Conservation (phyloP, 352 stramenopile species). For the Lagenidium sp. region DNA sequence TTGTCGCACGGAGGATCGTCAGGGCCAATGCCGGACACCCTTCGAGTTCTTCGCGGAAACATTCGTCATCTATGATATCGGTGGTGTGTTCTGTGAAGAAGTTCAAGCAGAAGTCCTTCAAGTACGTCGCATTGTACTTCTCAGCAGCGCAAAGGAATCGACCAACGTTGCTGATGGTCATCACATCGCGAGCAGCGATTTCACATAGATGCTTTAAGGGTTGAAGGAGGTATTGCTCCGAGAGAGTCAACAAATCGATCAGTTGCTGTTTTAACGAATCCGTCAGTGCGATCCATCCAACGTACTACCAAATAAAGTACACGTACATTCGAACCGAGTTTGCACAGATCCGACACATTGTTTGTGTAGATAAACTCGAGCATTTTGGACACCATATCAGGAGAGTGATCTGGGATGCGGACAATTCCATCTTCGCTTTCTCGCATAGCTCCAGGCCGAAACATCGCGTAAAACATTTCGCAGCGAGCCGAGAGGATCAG, state of each 20-base stretch:
- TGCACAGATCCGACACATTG: slow-evolving; percentile 65
- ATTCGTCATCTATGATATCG: slow-evolving; percentile 78
- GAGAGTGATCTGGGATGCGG: slow-evolving; percentile 67
- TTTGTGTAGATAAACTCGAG: slow-evolving; percentile 93
- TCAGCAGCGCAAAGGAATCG: slow-evolving; percentile 72
- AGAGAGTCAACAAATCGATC: slow-evolving; percentile 71
- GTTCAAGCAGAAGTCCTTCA: slow-evolving; percentile 76
- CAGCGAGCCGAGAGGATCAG: slow-evolving; percentile 76
- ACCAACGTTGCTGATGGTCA: slow-evolving; percentile 68
- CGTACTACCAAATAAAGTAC: neutral
- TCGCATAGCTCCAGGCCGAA: slow-evolving; percentile 73
- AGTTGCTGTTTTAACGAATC: too few relatives aligned
- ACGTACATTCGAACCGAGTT: slow-evolving; percentile 64
- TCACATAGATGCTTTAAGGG: slow-evolving; percentile 75
- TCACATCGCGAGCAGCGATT: slow-evolving; percentile 52
- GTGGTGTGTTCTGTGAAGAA: slow-evolving; percentile 71
- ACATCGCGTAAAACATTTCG: slow-evolving; percentile 89
- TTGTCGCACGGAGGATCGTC: slow-evolving; percentile 62
- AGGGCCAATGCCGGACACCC: slow-evolving; percentile 64
- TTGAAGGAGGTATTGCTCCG: slow-evolving; percentile 74
- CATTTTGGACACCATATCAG: slow-evolving; percentile 86
- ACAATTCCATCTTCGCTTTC: slow-evolving; percentile 80
- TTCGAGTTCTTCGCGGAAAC: slow-evolving; percentile 77
- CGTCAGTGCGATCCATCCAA: neutral
- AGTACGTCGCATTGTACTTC: slow-evolving; percentile 74